Base-by-base conservation (phyloP, 495 filamentous ascomycete species). In the Lentithecium fluviatile region DNA sequence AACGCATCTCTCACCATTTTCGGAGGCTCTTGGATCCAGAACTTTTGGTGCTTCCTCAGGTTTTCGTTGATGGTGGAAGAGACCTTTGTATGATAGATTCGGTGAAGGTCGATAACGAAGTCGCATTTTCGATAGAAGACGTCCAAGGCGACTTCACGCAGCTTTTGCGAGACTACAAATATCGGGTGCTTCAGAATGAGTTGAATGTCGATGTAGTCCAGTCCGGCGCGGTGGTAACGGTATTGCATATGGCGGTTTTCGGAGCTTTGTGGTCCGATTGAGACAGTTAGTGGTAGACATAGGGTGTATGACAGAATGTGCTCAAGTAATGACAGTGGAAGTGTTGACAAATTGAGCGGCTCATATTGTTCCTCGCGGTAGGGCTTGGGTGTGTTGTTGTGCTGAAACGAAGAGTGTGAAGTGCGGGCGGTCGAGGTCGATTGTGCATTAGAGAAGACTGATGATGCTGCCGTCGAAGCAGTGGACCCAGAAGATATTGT, bases 61-160 rank as follows among this genome's bases (percentile, higher is more conserved):
- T 61, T 57, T 8, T 21, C 45, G 42, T 54, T 43, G 36, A 49
- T 42, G 17, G 46, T 53, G 11, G 64, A 66, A 0, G 52, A 56
- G 10, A 55, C 49, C 13, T 56, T 48, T 6, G 56, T 52, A 32
- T 66, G 40, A 38, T 66, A 66, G 10, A 66, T 61, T 6, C 17
- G 26, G 13, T 56, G 52, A 11, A 66, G 52, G 37, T 66, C 64
- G 40, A 66, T 49, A 6, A 62, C 34, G 24, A 66, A 66, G 13
- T 57, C 37, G 47, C 43, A 29, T 36, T 50, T 61, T 6, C 36
- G 29, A 29, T 53, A 52, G 20, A 66, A 37, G 13, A 66, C 47
- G 20, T 66, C 64, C 3, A 57, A 45, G 2, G 49, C 29, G 21
- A 52, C 23, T 10, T 57, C 26, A 1, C 64, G 58, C 0, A 66